Percentiles rank a stretch among this genome's conserved stretches.
Conservation (phyloP, 192 early-diverging fungal species). For the Funneliformis mosseae region DNA sequence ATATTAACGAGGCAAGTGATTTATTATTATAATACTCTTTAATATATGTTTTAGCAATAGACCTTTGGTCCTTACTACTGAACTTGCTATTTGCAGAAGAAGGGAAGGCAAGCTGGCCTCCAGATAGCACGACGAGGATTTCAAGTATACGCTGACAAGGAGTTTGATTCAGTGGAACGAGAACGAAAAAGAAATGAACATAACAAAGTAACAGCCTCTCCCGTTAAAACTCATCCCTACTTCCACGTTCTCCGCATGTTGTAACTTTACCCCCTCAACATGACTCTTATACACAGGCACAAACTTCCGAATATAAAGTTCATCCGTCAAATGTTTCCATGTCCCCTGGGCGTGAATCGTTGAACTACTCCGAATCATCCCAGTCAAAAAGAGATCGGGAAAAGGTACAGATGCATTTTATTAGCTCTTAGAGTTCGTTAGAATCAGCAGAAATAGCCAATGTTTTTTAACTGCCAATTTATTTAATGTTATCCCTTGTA, state of each 20-base stretch:
- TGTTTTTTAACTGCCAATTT: not conserved
- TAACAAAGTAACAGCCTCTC: not conserved
- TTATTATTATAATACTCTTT: conserved; percentile 15
- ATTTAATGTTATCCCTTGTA: conserved; percentile 17
- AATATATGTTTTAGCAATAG: conserved; percentile 1
- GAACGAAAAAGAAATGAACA: conserved; percentile 31
- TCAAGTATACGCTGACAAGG: conserved; percentile 34
- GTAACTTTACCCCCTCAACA: not conserved
- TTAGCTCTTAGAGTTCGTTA: conserved; percentile 2
- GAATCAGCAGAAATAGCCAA: conserved; percentile 19
- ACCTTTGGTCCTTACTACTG: not conserved
- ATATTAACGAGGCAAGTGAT: conserved; percentile 21
- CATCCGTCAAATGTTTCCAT: not conserved
- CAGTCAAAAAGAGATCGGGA: conserved; percentile 5
- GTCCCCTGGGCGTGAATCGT: too few species aligned
- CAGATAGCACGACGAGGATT: conserved; percentile 34
- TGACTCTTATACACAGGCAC: too few species aligned
- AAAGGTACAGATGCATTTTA: conserved; percentile 15
- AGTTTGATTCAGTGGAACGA: conserved; percentile 35
- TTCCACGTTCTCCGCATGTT: not conserved
- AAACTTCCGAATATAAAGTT: not conserved
- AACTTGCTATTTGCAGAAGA: conserved; percentile 30
- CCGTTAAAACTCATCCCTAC: not conserved
- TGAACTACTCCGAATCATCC: not conserved
- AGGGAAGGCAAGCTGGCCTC: conserved; percentile 29